Percentiles rank a stretch among this genome's conserved stretches.
These are phyloP conservation scores for Aurantiochytrium sp. DNA, from an alignment of 108 stramenopile genomes.

Conservation along the genomic window DNA sequence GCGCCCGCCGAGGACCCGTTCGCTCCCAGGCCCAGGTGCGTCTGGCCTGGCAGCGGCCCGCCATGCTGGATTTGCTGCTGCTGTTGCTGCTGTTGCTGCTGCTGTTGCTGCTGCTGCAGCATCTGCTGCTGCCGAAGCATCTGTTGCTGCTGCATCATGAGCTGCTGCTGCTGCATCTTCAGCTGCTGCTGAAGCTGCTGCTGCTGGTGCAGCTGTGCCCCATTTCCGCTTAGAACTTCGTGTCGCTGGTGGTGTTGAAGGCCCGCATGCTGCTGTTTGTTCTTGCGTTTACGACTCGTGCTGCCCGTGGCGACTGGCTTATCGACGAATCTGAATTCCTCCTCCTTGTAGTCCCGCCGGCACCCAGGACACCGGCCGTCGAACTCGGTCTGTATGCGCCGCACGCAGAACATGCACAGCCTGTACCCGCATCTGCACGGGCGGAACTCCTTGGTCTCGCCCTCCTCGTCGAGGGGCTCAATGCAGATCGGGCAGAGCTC, in stretches of 20 bases:
- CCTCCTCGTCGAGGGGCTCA: constrained; percentile 15
- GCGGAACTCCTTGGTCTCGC: constrained; percentile 16
- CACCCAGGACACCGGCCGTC: constrained; percentile 14
- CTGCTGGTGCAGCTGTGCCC: neutral
- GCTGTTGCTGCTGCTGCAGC: neutral
- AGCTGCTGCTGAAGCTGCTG: neutral
- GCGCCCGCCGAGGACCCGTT: neutral
- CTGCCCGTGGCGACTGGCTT: neutral
- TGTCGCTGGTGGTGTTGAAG: neutral
- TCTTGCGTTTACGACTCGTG: neutral
- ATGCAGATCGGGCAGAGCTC: constrained; percentile 25
- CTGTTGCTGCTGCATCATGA: neutral
- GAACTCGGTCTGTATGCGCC: constrained; percentile 28
- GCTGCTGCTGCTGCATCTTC: neutral
- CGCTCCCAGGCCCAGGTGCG: neutral
- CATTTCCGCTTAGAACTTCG: neutral
- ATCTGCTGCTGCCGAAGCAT: neutral
- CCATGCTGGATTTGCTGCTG: neutral
- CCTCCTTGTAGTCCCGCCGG: neutral
- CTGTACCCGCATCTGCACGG: neutral
- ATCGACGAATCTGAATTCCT: constrained; percentile 1
- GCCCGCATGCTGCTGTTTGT: neutral
- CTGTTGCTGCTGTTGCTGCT: neutral
- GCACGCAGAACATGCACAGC: constrained; percentile 24
- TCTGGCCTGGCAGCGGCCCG: too few relatives aligned